A percentile compares a stretch with the other conserved stretches of the same genome.
Conservation (phyloP, 257 asterid species). For the Oldenlandia corymbosa region DNA sequence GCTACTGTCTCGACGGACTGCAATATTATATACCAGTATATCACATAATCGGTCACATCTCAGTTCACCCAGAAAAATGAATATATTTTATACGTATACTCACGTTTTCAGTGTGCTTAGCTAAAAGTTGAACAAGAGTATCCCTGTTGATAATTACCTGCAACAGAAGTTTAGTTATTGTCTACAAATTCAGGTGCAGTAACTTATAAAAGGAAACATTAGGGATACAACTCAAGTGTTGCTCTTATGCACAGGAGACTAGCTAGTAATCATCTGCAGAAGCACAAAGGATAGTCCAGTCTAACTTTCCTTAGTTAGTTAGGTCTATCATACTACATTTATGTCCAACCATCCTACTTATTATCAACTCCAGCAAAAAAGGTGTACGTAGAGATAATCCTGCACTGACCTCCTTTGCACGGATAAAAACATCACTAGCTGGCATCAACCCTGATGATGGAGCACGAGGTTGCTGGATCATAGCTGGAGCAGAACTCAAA, state of each 20-base stretch:
- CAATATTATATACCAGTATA: slow-evolving; percentile 16
- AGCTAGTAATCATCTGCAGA: not conserved
- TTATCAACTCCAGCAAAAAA: not conserved
- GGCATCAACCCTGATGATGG: slow-evolving; percentile 83
- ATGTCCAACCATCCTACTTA: not conserved
- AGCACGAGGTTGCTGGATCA: slow-evolving; percentile 86
- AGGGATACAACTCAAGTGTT: not conserved
- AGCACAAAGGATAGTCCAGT: not conserved
- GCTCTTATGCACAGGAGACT: not conserved
- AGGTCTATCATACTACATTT: not conserved
- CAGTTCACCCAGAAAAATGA: slow-evolving; percentile 7
- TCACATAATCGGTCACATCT: slow-evolving; percentile 7
- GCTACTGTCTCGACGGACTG: slow-evolving; percentile 71
- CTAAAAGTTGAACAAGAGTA: slow-evolving; percentile 59
- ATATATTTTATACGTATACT: slow-evolving; percentile 27
- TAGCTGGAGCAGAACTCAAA: slow-evolving; percentile 49
- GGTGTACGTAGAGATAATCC: not conserved
- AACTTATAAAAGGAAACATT: not conserved
- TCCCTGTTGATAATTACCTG: slow-evolving; percentile 73
- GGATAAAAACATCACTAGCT: slow-evolving; percentile 81
- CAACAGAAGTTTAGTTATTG: slow-evolving; percentile 22
- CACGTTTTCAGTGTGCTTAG: slow-evolving; percentile 87
- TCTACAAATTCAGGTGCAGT: not conserved
- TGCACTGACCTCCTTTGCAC: slow-evolving; percentile 76
- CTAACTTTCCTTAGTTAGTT: not conserved